A percentile compares a stretch with the other conserved stretches of the same genome.
phyloP scores from a whole-genome alignment of 371 early-diverging fungal genomes.

The Mortierella sp. region DNA sequence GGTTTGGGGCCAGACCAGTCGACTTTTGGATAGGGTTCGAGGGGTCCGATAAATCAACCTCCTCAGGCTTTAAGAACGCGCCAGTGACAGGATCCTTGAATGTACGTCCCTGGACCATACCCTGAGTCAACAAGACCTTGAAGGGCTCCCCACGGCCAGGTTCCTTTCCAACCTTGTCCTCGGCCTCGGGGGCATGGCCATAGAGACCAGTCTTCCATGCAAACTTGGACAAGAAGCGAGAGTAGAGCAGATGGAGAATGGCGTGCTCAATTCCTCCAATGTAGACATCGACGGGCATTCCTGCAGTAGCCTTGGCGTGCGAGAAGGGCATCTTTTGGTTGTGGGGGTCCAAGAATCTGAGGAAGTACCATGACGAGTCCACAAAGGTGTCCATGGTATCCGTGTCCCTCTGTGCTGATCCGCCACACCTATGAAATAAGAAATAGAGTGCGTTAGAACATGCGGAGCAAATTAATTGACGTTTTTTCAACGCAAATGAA shows the following conservation, averaged over 20 bases:
- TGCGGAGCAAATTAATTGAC: neutral
- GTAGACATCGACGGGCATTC: slow-evolving; percentile 92
- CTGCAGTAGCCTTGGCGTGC: slow-evolving; percentile 65
- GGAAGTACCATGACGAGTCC: slow-evolving; percentile 96
- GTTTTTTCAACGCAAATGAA: neutral
- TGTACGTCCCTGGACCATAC: slow-evolving; percentile 95
- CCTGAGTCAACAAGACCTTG: slow-evolving; percentile 87
- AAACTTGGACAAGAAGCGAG: slow-evolving; percentile 92
- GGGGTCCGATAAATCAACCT: slow-evolving; percentile 74
- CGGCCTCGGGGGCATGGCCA: slow-evolving; percentile 52
- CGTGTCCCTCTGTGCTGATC: slow-evolving; percentile 85
- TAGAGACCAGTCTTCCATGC: slow-evolving; percentile 70
- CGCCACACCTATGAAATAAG: slow-evolving; percentile 68
- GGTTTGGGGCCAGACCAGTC: slow-evolving; percentile 72
- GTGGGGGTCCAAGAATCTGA: slow-evolving; percentile 86
- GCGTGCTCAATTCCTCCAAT: slow-evolving; percentile 97
- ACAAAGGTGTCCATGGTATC: slow-evolving; percentile 98
- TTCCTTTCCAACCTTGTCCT: slow-evolving; percentile 59
- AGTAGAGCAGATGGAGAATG: slow-evolving; percentile 94
- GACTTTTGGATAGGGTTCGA: slow-evolving; percentile 69
- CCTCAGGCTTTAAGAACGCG: slow-evolving; percentile 85
- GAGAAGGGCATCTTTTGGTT: slow-evolving; percentile 77
- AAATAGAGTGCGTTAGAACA: neutral
- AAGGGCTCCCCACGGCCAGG: slow-evolving; percentile 87
- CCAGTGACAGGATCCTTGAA: slow-evolving; percentile 83